Conservation (phyloP, 257 asterid genomes). For the Gardenia jasminoides region DNA sequence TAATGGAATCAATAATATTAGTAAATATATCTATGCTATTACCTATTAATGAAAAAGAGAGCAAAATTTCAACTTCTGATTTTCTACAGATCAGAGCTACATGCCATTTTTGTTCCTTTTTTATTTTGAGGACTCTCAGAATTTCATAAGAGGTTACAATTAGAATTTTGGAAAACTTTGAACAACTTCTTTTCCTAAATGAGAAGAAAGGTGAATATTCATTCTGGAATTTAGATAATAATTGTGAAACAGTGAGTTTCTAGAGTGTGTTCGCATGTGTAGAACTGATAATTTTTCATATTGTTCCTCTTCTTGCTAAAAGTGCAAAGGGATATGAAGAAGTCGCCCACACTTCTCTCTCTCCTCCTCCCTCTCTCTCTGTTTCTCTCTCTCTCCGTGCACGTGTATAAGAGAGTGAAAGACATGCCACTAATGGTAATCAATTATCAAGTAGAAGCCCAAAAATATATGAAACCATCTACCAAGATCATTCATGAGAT, state of each 20-base stretch:
- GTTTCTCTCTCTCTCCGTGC: no score
- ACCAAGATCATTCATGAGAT: slow-evolving; percentile 99
- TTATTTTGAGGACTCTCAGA: background rate
- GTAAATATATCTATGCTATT: background rate
- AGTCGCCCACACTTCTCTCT: background rate
- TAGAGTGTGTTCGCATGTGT: background rate
- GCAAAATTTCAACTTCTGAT: background rate
- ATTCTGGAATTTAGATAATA: background rate
- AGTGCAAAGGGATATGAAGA: background rate
- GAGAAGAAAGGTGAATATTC: background rate
- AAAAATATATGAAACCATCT: background rate
- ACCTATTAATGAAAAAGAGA: background rate
- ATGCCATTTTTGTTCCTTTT: background rate
- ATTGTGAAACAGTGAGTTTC: background rate
- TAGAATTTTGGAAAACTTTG: background rate
- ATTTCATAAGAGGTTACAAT: background rate
- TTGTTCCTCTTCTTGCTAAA: background rate
- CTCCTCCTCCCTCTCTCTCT: no score
- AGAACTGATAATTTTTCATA: no score
- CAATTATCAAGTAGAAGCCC: background rate
- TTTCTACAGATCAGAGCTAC: background rate
- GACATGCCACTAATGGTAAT: background rate
- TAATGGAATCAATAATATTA: background rate
- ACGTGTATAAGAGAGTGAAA: background rate
- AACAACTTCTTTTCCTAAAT: background rate